phyloP scores from a whole-genome alignment of 495 filamentous ascomycete species.

The Xylaria scruposa region DNA sequence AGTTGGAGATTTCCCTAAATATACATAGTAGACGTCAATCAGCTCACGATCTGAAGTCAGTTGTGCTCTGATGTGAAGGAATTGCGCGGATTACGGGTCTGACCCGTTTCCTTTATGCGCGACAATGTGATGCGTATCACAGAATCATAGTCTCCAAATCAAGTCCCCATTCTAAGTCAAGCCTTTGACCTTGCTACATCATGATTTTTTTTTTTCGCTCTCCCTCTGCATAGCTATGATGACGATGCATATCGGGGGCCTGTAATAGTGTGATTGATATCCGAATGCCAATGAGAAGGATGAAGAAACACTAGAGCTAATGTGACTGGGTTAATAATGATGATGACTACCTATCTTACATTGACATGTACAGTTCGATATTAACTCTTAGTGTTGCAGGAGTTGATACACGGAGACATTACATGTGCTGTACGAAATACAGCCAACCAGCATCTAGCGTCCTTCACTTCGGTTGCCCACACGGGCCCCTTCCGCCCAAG shows the following conservation, averaged over 20 bases:
- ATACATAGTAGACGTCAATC: not conserved
- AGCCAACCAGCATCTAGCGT: slow-evolving; percentile 13
- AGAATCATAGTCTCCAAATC: not conserved
- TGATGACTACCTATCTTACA: not conserved
- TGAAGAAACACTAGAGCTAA: not conserved
- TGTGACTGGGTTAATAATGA: not conserved
- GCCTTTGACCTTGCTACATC: not conserved
- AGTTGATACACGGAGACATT: slow-evolving; percentile 2
- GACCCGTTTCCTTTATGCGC: not conserved
- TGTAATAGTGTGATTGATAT: not conserved
- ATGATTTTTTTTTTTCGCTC: not conserved
- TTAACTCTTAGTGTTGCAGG: not conserved
- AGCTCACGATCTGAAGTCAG: not conserved
- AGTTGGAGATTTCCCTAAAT: not conserved
- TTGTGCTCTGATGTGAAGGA: not conserved
- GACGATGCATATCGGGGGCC: not conserved
- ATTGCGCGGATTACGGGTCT: not conserved
- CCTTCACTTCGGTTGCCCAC: slow-evolving; percentile 10
- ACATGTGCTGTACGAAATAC: not conserved
- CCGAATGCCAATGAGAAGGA: not conserved
- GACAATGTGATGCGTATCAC: not conserved
- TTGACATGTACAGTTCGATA: not conserved
- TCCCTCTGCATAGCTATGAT: not conserved
- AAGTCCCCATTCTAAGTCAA: not conserved
- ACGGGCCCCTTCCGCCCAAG: slow-evolving; percentile 29